Base-by-base conservation (phyloP, 2,329 filamentous ascomycete species). In the Coniella vitis region DNA sequence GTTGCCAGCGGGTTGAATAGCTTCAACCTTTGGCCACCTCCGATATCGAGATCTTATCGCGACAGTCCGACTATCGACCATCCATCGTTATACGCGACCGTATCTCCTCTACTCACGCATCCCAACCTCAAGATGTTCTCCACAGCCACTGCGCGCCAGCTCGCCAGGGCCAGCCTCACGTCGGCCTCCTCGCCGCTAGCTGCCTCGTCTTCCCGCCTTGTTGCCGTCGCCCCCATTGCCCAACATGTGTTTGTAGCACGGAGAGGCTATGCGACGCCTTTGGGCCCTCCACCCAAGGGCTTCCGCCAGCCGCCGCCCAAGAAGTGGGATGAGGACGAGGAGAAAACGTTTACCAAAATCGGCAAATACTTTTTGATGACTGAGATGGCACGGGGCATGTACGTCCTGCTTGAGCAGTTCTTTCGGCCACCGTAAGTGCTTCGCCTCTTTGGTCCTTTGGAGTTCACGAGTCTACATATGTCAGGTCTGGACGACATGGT, bases 301-400 rank as follows among this genome's bases (percentile, higher is more conserved):
- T 96, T 95, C 78, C 83, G 93, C 59, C 75, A 90, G 60, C 79
- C 83, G 61, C 78, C 75, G 55, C 83, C 79, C 45, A 78, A 83
- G 65, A 72, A 81, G 71, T 97, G 90, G 89, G 83, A 94, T 58
- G 80, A 94, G 68, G 78, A 83, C 56, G 75, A 79, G 55, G 89
- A 95, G 66, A 81, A 77, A 56, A 80, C 86, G 32, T 72, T 94
- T 59, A 89, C 96, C 71, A 86, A 84, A 67, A 77, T 89, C 55
- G 90, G 87, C 60, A 93, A 90, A 67, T 97, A 90, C 76, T 98
- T 98, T 73, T 79, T 98, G 65, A 74, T 97, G 76, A 84, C 87
- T 47, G 93, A 98, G 78, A 93, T 97, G 86, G 79, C 88, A 67
- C 83, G 93, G 64, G 93, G 93, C 69, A 97, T 98, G 93, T 98